Evolutionary conservation across 345 rosid genomes (phyloP).

Genomic region (Corchorus olitorius): DNA sequence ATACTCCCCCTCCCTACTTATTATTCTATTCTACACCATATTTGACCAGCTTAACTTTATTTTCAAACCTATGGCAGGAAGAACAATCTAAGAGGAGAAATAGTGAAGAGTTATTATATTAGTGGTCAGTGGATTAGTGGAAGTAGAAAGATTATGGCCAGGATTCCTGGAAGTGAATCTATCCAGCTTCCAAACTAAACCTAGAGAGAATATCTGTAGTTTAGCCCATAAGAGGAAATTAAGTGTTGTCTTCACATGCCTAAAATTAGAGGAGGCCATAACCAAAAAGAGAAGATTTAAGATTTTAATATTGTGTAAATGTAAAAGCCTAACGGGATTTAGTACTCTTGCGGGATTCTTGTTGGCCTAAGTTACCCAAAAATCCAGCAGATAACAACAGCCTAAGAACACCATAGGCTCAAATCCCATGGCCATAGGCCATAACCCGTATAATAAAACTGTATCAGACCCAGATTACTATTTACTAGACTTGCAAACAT

Average conservation of each 20-base stretch:
- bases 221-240: not conserved
- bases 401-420: conserved; percentile 1
- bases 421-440: conserved; percentile 6
- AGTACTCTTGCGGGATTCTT: not conserved
- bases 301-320: not conserved
- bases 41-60: conserved; percentile 2
- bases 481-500: not conserved
- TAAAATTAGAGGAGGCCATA: not conserved
- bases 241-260: not conserved
- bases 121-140: not conserved
- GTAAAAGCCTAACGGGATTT: not conserved
- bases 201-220: not conserved
- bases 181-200: not conserved
- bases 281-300: not conserved
- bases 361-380: not conserved
- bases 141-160: not conserved
- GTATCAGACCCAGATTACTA: not conserved
- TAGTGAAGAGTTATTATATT: not conserved
- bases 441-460: not conserved
- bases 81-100: not conserved
- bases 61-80: not conserved
- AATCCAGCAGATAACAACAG: not conserved
- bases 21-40: not conserved
- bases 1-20: not conserved
- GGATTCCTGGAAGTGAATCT: conserved; percentile 16